phyloP scores from a whole-genome alignment of 257 asterid species.

The Hygrophila difformis region DNA sequence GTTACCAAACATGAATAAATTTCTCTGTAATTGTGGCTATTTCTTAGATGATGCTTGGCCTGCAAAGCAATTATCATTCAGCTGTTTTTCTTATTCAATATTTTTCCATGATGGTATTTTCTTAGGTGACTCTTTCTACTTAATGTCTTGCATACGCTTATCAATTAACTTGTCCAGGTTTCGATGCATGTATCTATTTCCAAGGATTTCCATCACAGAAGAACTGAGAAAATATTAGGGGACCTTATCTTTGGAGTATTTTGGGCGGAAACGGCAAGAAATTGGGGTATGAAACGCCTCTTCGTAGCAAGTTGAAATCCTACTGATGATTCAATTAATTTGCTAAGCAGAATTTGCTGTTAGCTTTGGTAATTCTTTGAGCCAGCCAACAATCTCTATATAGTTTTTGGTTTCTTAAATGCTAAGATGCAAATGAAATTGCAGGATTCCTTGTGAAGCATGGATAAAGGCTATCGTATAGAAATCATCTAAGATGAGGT shows the following conservation, averaged over 20 bases:
- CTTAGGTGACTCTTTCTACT: background rate
- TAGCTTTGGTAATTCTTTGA: too few species aligned
- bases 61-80: too few species aligned
- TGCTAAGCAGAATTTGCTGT: background rate
- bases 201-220: slow-evolving; percentile 37
- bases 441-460: slow-evolving; percentile 65
- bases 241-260: slow-evolving; percentile 60
- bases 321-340: background rate
- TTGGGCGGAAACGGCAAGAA: slow-evolving; percentile 52
- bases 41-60: too few species aligned
- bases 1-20: too few species aligned
- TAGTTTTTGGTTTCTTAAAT: background rate
- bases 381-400: too few species aligned
- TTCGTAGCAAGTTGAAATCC: background rate
- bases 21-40: too few species aligned
- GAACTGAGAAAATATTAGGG: slow-evolving; percentile 33
- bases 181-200: slow-evolving; percentile 46
- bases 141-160: background rate
- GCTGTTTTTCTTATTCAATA: too few species aligned
- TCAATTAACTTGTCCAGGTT: slow-evolving; percentile 26
- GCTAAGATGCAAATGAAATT: background rate
- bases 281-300: slow-evolving; percentile 38
- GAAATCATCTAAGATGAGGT: slow-evolving; percentile 62
- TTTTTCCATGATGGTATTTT: background rate
- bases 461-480: slow-evolving; percentile 61